These are phyloP conservation scores for Picea sitchensis DNA, from an alignment of 75 land plant species.

Conservation along the genomic window DNA sequence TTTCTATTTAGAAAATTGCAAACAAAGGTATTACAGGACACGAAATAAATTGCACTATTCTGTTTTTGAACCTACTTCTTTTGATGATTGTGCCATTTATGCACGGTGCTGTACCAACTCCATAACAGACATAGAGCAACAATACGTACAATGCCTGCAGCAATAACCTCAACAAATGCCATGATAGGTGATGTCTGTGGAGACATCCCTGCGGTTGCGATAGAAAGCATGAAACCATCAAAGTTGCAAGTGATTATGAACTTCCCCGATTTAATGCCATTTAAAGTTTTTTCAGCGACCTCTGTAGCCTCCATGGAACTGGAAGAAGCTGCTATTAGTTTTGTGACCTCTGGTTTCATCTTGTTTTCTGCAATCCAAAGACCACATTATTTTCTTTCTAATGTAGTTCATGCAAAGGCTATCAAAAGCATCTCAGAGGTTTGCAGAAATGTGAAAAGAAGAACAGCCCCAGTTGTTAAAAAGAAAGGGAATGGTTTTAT, in stretches of 20 bases:
- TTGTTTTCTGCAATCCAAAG: conserved; percentile 9
- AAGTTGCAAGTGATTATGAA: conserved; percentile 70
- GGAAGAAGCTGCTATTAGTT: conserved; percentile 55
- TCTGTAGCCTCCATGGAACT: conserved; percentile 58
- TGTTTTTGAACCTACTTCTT: conserved; percentile 16
- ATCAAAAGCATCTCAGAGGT: background rate
- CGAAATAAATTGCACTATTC: too few species aligned
- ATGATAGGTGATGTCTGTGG: conserved; percentile 62
- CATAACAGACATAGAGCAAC: conserved; percentile 51
- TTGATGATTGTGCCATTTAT: conserved; percentile 36
- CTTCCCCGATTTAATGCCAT: conserved; percentile 66
- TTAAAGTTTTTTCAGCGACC: conserved; percentile 63
- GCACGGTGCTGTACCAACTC: conserved; percentile 68
- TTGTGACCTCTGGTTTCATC: conserved; percentile 56
- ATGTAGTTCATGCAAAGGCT: background rate
- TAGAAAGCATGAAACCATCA: conserved; percentile 58
- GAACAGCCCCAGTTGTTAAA: background rate
- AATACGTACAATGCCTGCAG: conserved; percentile 42
- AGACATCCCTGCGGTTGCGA: conserved; percentile 67
- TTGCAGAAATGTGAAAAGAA: background rate
- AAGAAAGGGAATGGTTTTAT: background rate
- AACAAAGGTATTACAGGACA: too few species aligned
- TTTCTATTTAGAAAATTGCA: too few species aligned
- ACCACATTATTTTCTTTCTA: background rate
- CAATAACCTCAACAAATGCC: conserved; percentile 63